phyloP scores from a whole-genome alignment of 805 yeast species.

The Hanseniaspora lindneri region DNA sequence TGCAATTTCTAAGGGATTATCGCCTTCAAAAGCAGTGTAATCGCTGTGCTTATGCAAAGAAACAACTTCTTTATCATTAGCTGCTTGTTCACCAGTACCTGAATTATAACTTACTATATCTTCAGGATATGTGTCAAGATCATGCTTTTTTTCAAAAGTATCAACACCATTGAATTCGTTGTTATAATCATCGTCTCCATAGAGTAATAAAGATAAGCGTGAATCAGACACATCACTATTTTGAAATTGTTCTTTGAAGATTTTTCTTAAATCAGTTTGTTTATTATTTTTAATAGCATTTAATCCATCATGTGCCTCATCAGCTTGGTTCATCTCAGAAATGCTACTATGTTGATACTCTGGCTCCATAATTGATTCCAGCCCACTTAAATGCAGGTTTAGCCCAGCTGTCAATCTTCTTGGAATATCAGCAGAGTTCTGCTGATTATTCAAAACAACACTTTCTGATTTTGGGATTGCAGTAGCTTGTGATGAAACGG shows the following conservation, averaged over 20 bases:
- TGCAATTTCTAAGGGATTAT: conserved; percentile 65
- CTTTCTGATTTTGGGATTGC: neutral
- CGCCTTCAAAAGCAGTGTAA: conserved; percentile 31
- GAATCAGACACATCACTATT: neutral
- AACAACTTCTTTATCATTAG: conserved; percentile 18
- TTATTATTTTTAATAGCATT: neutral
- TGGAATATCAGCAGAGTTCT: neutral
- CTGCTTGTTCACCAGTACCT: conserved; percentile 17
- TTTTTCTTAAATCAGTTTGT: conserved; percentile 9
- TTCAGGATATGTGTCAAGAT: conserved; percentile 20
- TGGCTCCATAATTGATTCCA: neutral
- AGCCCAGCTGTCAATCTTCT: conserved; percentile 11
- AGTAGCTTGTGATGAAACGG: neutral
- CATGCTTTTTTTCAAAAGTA: conserved; percentile 3
- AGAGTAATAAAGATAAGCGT: conserved; percentile 6
- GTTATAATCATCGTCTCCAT: conserved; percentile 17
- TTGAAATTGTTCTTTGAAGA: conserved; percentile 10
- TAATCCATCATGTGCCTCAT: no score
- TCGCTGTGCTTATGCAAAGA: conserved; percentile 19
- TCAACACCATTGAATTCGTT: conserved; percentile 18
- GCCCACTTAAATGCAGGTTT: neutral
- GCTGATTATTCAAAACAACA: neutral
- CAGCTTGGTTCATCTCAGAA: no score
- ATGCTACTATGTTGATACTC: neutral
- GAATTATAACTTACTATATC: conserved; percentile 15